phyloP scores from a whole-genome alignment of 1,284 basidiomycete species.

The Rhodofomes roseus region DNA sequence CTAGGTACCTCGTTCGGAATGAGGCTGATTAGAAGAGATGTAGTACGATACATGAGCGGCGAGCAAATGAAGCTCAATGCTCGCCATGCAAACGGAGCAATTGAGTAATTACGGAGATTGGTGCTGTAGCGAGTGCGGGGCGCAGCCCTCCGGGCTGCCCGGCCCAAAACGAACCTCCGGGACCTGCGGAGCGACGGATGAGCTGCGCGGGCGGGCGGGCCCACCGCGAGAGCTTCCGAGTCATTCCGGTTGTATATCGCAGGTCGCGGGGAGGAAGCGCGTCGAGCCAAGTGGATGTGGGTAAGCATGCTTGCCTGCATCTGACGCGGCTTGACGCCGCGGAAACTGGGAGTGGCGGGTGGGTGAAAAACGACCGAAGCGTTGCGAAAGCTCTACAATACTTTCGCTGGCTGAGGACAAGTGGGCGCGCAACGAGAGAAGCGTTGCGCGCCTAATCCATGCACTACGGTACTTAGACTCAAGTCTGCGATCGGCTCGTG shows the following conservation, averaged over 20 bases:
- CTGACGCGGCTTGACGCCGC: not conserved
- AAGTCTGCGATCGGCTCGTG: not conserved
- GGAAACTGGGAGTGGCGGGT: not conserved
- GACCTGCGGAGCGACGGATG: not conserved
- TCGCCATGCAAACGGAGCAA: not conserved
- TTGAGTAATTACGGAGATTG: not conserved
- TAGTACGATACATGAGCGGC: not conserved
- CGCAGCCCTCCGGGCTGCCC: not conserved
- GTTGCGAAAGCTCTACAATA: not conserved
- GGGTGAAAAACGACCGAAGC: not conserved
- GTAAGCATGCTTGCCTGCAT: not conserved
- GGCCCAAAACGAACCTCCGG: constrained; percentile 1
- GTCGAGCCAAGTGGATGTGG: not conserved
- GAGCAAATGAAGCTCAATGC: not conserved
- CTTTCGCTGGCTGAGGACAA: not conserved
- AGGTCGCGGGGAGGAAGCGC: constrained; percentile 1
- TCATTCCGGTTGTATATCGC: not conserved
- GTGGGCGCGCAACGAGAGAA: not conserved
- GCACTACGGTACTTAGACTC: not conserved
- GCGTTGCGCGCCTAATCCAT: not conserved
- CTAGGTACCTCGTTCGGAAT: not conserved
- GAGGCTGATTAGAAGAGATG: not conserved
- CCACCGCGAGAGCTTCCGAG: not conserved
- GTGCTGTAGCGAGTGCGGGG: not conserved
- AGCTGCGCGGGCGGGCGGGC: constrained; percentile 1